Base-by-base conservation (phyloP, 108 stramenopile species). In the Chaetoceros tenuissimus region DNA sequence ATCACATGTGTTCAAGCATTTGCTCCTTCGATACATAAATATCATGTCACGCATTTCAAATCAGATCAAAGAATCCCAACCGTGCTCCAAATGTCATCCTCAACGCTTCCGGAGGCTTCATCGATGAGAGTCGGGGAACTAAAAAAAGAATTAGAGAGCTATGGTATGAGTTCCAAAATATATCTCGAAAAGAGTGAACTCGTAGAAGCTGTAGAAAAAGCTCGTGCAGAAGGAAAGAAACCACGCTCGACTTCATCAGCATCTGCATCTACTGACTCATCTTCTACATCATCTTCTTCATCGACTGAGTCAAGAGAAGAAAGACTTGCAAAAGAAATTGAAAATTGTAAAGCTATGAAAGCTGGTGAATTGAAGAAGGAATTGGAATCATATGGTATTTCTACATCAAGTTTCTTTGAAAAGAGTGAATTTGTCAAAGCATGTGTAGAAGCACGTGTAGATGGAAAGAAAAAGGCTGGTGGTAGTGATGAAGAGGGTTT, bases 311-410 rank as follows among this genome's bases (percentile, higher is more conserved):
- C 8, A 18, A 40, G 85, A 57, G 68, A 67, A 48, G 72, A 70
- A 59, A 60, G 71, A 20, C 64, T 91, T 3, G 22, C 64, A 3
- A 53, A 71, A 53, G 86, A 92, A 73, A 64, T 84, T 69, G 79
- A 75, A 43, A 76, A 70, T 47, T 78, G 76, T 57, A 28, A 57
- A 5, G 45, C 75, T 47, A 91, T 91, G 89, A 66, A 68, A 71
- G 75, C 75, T 5, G 74, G 79, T 1, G 83, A 74, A 46, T 84
- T 91, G 23, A 79, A 77, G 48, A 73, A 79, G 49, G 89, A 91
- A 63, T 57, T 91, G 24, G 85, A 87, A 66, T 71, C 73, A 21
- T 85, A 81, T 57, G 89, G 89, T 0, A 85, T 91, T 31, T 79
- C 84, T 1, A 87, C 89, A 20, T 67, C 59, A 18, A 23, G 61